Evolutionary conservation across 2,329 filamentous ascomycete genomes (phyloP), one percentile per base, ranked within the genome.

Genomic region (Xylariaceae sp.): DNA sequence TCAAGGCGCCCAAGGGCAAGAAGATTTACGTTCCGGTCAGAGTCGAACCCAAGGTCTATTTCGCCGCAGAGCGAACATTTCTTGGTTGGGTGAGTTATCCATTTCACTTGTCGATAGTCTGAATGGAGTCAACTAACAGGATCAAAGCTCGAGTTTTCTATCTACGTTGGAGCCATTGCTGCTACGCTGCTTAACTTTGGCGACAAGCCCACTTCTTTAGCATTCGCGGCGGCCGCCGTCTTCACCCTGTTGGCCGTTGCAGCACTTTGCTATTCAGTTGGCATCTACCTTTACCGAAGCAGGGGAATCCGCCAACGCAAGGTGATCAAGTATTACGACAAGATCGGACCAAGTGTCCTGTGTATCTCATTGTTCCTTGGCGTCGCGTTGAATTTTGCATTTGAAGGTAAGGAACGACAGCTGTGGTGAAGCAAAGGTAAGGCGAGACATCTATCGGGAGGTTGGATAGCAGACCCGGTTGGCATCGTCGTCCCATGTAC

Each of bases 41-140:
- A 53, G 92, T 99, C 39, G 94, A 99, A 75, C 94, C 94, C 39
- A 99, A 99, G 77, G 94, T 99, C 54, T 96, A 92, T 74, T 96
- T 99, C 72, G 94, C 94, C 18, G 92, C 92, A 0, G 94, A 99
- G 75, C 85, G 94, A 65, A 99, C 94, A 0, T 99, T 97, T 76
- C 82, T 99, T 59, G 90, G 91, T 64, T 99, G 94, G 92, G 87
- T 89, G 76, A 77, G 85, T 77, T 30, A 30, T 42, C 37, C 42
- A 9, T 34, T 3, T 35, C 11, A 37, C 13, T 58, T 15, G n/a
- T 49, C 5, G 56, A 30, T 44, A 18, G 37, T 11, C 49, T 15
- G 37, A 23, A 47, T 8, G 10, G 13, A 6, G 2, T 48, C 2
- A 18, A 60, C 57, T 63, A 52, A 63, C 34, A 45, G 9, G 6